Conservation (phyloP, 805 yeast species). For the Wickerhamiella cacticola region DNA sequence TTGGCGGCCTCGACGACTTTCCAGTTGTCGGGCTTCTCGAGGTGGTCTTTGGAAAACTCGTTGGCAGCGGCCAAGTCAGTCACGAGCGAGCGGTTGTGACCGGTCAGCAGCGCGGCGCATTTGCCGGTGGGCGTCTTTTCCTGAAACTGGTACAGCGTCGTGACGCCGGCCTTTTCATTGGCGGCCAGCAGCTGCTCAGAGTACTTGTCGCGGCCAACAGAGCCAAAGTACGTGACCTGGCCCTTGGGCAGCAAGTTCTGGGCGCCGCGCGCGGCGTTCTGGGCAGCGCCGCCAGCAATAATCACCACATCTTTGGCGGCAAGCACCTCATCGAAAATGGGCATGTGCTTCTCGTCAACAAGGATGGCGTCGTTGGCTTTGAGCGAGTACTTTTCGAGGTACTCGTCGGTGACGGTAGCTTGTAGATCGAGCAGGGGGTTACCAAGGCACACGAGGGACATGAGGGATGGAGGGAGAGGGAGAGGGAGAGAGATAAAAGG, state of each 20-base stretch:
- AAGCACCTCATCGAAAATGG: slow-evolving; percentile 72
- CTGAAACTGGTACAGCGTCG: slow-evolving; percentile 74
- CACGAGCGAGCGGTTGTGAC: slow-evolving; percentile 79
- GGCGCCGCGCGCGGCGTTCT: slow-evolving; percentile 97
- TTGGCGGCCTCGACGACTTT: slow-evolving; percentile 64
- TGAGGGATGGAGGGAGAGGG: neutral
- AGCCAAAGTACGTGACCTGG: slow-evolving; percentile 87
- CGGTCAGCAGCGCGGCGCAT: slow-evolving; percentile 91
- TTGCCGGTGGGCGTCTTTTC: slow-evolving; percentile 78
- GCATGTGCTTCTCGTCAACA: slow-evolving; percentile 67
- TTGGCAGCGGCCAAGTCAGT: slow-evolving; percentile 98
- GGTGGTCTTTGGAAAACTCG: slow-evolving; percentile 82
- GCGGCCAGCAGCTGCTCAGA: slow-evolving; percentile 71
- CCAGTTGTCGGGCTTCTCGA: slow-evolving; percentile 87
- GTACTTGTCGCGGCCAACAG: slow-evolving; percentile 87
- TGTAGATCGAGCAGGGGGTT: slow-evolving; percentile 86
- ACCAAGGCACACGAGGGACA: slow-evolving; percentile 63
- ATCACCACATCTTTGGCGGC: slow-evolving; percentile 46
- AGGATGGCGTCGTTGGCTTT: slow-evolving; percentile 92
- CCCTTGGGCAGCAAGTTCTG: slow-evolving; percentile 73
- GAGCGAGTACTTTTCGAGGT: slow-evolving; percentile 66
- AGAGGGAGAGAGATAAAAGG: neutral
- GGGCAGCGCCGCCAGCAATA: slow-evolving; percentile 99
- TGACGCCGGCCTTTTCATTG: slow-evolving; percentile 77
- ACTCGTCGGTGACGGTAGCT: slow-evolving; percentile 51